Evolutionary conservation across 129 eudicot species (phyloP).

Genomic region (Sambucus nigra): DNA sequence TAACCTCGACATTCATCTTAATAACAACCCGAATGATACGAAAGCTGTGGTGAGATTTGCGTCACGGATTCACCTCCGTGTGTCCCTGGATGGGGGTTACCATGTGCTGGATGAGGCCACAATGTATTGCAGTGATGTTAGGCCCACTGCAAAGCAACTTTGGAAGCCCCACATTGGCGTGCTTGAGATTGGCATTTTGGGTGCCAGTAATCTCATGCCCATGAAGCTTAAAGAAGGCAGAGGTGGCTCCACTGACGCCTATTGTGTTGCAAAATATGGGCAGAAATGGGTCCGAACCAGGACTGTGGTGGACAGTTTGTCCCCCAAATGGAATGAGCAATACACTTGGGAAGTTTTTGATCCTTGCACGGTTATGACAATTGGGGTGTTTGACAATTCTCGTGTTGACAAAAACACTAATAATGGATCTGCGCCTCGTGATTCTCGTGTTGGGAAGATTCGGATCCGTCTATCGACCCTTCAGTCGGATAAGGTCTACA

Average conservation of each 20-base stretch:
- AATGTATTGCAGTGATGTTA: constrained; percentile 87
- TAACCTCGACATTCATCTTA: constrained; percentile 54
- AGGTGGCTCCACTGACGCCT: constrained; percentile 77
- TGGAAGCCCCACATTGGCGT: constrained; percentile 96
- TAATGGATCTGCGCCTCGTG: constrained; percentile 32
- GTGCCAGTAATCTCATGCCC: constrained; percentile 89
- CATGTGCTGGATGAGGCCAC: constrained; percentile 98
- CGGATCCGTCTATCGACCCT: constrained; percentile 80
- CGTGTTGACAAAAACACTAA: constrained; percentile 51
- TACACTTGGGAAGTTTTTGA: constrained; percentile 98
- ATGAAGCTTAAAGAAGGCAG: constrained; percentile 87
- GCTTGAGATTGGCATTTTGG: constrained; percentile 84
- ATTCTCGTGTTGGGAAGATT: constrained; percentile 75
- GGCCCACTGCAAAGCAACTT: constrained; percentile 83
- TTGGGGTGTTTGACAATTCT: constrained; percentile 85
- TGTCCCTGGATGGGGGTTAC: constrained; percentile 82
- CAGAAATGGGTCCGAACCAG: constrained; percentile 94
- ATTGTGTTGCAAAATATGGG: constrained; percentile 90
- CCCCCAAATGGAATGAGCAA: constrained; percentile 97
- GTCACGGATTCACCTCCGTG: constrained; percentile 71
- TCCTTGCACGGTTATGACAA: constrained; percentile 91
- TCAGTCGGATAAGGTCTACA: constrained; percentile 73
- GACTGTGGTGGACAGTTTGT: constrained; percentile 70
- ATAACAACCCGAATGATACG: constrained; percentile 30
- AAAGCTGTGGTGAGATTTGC: constrained; percentile 59